These are phyloP conservation scores for Metschnikowia lunata DNA, from an alignment of 805 yeast genomes.

Conservation along the genomic window DNA sequence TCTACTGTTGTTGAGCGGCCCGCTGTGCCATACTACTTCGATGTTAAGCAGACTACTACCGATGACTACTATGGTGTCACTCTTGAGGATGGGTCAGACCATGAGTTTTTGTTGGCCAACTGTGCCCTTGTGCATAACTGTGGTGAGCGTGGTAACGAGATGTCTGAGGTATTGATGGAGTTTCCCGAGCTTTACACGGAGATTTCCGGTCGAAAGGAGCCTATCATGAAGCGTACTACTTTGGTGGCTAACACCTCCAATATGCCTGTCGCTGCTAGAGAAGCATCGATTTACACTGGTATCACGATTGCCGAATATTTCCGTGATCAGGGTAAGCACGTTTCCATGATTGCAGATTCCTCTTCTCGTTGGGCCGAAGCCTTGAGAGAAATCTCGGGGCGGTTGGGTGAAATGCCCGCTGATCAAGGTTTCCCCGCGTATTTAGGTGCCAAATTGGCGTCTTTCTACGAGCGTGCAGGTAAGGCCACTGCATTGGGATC, in stretches of 20 bases:
- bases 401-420: slow-evolving; percentile 99
- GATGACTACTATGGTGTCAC: slow-evolving; percentile 9
- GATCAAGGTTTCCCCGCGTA: slow-evolving; percentile 99
- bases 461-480: slow-evolving; percentile 99
- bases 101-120: slow-evolving; percentile 8
- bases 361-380: slow-evolving; percentile 99
- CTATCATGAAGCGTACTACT: slow-evolving; percentile 99
- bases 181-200: slow-evolving; percentile 97
- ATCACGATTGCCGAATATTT: slow-evolving; percentile 97
- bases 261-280: slow-evolving; percentile 99
- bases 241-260: slow-evolving; percentile 98
- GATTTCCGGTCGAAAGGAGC: slow-evolving; percentile 89
- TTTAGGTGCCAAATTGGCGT: slow-evolving; percentile 96
- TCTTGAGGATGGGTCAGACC: slow-evolving; percentile 7
- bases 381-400: slow-evolving; percentile 98
- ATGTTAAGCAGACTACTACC: background rate
- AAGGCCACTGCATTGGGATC: slow-evolving; percentile 92
- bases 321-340: slow-evolving; percentile 99
- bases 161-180: slow-evolving; percentile 99
- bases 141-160: slow-evolving; percentile 98
- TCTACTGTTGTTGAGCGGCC: background rate
- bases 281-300: slow-evolving; percentile 98
- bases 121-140: slow-evolving; percentile 16
- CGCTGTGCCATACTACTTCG: slow-evolving; percentile 2
- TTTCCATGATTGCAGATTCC: slow-evolving; percentile 99